Percentiles rank a stretch among this genome's conserved stretches.
phyloP scores from a whole-genome alignment of 75 land plant species.

The Selaginella tamariscina region DNA sequence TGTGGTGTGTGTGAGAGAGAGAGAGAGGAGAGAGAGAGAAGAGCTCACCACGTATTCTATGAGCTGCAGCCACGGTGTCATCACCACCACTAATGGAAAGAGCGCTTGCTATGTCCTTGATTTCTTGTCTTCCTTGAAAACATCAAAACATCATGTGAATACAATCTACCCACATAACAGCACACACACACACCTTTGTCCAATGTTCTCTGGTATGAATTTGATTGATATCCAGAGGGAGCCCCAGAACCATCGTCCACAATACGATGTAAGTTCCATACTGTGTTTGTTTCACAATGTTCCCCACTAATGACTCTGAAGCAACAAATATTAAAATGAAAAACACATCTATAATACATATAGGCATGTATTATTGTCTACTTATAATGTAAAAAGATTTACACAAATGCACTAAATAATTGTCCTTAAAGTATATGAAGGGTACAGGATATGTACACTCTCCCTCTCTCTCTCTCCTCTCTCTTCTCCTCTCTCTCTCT shows the following conservation, averaged over 20 bases:
- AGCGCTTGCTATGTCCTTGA: background rate
- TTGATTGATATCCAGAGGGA: background rate
- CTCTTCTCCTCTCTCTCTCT: too few species aligned
- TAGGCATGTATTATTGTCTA: background rate
- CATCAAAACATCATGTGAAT: too few species aligned
- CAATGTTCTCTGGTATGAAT: background rate
- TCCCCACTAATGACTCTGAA: background rate
- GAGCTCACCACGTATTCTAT: slow-evolving; percentile 4
- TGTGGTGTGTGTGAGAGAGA: background rate
- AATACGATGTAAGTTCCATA: background rate
- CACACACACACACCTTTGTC: too few species aligned
- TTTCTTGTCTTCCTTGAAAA: background rate
- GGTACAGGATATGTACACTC: too few species aligned
- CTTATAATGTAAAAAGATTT: background rate
- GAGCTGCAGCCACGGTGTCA: slow-evolving; percentile 1
- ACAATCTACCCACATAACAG: too few species aligned
- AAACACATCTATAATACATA: background rate
- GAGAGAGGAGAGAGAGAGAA: background rate
- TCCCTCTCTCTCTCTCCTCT: too few species aligned
- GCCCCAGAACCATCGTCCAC: background rate
- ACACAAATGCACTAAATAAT: too few species aligned
- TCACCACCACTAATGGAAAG: background rate
- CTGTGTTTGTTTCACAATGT: background rate
- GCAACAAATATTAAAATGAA: background rate
- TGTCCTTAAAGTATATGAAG: too few species aligned